Evolutionary conservation across 1,139 yeast species (phyloP).

Genomic region (Geotrichum cucujoidarum): DNA sequence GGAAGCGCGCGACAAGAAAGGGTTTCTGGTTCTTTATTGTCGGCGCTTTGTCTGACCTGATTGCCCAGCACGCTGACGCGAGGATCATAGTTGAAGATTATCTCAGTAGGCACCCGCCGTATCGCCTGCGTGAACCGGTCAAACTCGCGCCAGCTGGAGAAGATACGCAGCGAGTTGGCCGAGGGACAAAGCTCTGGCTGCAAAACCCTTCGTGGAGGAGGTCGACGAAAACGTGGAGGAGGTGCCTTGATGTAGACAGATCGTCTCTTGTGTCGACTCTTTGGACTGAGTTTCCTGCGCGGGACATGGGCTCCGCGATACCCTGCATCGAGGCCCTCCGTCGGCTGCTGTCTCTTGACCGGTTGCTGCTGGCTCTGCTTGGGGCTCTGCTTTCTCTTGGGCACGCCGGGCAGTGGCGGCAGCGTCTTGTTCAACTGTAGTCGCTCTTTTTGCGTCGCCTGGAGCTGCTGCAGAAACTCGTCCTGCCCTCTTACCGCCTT

Average conservation of each 20-base stretch:
- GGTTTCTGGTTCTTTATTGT: not conserved
- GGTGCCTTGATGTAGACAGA: not conserved
- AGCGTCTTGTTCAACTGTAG: slow-evolving; percentile 1
- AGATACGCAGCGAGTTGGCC: not conserved
- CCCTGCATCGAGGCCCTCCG: not conserved
- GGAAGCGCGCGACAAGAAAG: too few species aligned
- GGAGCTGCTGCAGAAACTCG: too few species aligned
- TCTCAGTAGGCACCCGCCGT: not conserved
- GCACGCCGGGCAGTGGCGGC: not conserved
- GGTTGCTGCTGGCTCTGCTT: too few species aligned
- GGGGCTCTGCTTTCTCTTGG: too few species aligned
- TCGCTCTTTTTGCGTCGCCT: too few species aligned
- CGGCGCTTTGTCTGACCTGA: not conserved
- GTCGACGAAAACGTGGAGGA: not conserved
- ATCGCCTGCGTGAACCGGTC: not conserved
- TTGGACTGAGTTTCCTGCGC: not conserved
- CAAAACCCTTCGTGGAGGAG: too few species aligned
- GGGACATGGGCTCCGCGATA: not conserved
- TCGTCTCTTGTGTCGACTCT: not conserved
- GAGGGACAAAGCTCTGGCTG: too few species aligned
- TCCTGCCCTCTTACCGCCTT: too few species aligned
- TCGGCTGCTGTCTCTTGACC: not conserved
- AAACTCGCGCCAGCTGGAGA: not conserved
- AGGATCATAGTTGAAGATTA: not conserved
- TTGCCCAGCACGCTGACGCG: not conserved